Evolutionary conservation across 2,329 filamentous ascomycete genomes (phyloP), one percentile per base, ranked within the genome.

Genomic region (Fusarium sterilihyphosum): DNA sequence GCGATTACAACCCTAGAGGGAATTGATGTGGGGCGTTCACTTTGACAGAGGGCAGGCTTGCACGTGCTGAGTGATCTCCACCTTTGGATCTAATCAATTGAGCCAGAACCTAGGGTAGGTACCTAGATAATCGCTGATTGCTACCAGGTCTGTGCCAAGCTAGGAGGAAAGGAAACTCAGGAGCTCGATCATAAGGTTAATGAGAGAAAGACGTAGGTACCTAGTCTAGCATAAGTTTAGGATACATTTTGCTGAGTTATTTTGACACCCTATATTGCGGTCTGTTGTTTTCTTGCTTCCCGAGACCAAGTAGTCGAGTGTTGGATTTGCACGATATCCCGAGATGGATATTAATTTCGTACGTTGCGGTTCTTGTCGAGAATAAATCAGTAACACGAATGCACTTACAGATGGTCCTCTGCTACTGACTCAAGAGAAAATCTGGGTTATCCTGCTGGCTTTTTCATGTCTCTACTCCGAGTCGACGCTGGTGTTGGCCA

Each of bases 1-100:
- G 80, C 67, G 77, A 68, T 33, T 31, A 26, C 33, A 65, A 75
- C 79, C 79, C 79, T 81, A 79, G 76, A 65, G 62, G 62, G 71
- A 66, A 65, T 53, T 47, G 61, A 29, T 67, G 73, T 75, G 74
- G 77, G 64, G 53, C 37, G 5, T 13, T 3, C 20, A 2, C 20
- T 8, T 67, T 78, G 73, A 76, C 74, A 54, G 52, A 40, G 54
- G 49, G 61, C 57, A 68, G 68, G 52, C 24, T 38, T 41, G 56
- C 65, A 69, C 71, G 70, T 73, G 65, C 44, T 58, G 31, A 26
- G 29, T 53, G 40, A 35, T 18, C 33, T 35, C 43, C 57, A 58
- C 56, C 40, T 20, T 20, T 46, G 40, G 20, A 40, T 56, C 33
- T 40, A 17, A 35, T 35, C 33, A 22, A 44, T 18, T 7, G 11